These are phyloP conservation scores for Comarum palustre DNA, from an alignment of 306 rosid genomes.

Conservation along the genomic window DNA sequence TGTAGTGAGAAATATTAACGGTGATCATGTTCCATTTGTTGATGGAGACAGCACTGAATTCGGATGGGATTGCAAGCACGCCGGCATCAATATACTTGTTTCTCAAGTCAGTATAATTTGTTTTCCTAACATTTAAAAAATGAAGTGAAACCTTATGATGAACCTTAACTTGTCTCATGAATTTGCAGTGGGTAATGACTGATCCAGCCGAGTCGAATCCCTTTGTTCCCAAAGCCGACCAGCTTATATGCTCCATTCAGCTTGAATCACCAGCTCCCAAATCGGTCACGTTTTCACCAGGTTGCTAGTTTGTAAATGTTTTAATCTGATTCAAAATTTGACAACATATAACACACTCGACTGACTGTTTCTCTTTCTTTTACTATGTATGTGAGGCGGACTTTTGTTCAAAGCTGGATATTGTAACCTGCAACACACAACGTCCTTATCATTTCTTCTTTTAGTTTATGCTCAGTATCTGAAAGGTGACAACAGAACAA, in stretches of 20 bases:
- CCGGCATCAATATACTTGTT: constrained; percentile 53
- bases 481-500: constrained; percentile 6
- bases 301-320: constrained; percentile 16
- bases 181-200: constrained; percentile 35
- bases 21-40: background rate
- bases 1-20: constrained; percentile 5
- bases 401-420: constrained; percentile 38
- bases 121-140: background rate
- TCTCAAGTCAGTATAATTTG: constrained; percentile 11
- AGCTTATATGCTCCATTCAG: constrained; percentile 42
- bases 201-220: constrained; percentile 21
- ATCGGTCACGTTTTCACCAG: constrained; percentile 34
- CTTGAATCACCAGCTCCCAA: constrained; percentile 32
- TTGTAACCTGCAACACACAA: constrained; percentile 39
- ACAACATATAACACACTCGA: background rate
- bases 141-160: background rate
- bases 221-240: constrained; percentile 35
- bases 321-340: background rate
- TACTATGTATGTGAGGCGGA: constrained; percentile 31
- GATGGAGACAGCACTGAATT: constrained; percentile 18
- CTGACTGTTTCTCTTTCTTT: background rate
- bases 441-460: constrained; percentile 35
- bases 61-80: constrained; percentile 51
- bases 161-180: background rate
- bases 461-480: constrained; percentile 36